Evolutionary conservation across 495 filamentous ascomycete genomes (phyloP), one percentile per base, ranked within the genome.

Genomic region (Daldinia concentrica): DNA sequence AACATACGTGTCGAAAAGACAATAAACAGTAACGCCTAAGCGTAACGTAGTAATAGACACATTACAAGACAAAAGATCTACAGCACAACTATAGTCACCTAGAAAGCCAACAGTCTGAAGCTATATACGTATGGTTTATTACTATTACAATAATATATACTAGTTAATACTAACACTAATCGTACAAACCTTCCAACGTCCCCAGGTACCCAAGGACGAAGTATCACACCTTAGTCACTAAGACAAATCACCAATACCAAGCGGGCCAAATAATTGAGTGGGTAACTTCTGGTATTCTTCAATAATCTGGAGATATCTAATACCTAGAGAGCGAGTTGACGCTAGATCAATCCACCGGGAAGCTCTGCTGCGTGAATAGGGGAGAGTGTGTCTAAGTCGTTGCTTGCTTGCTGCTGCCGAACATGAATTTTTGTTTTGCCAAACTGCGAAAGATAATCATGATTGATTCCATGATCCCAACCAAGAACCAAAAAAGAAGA

Each of bases 231-330:
- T 36, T 55, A 17, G 34, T 36, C 9, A 22, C 2, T 2, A 48
- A 48, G 19, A 12, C 43, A 48, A 48, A 48, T 48, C 43, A 48
- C 43, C 43, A 29, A 2, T 11, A 43, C 36, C 48, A 51, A 55
- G 24, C 36, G 39, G 17, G 11, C 19, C 30, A 60, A 57, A 59
- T 48, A 27, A 24, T 58, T 81, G 79, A 82, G 83, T 83, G 82
- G 83, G 83, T 85, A 84, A 86, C 82, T 81, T 86, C 83, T 86
- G 83, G 83, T 86, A 86, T 86, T 84, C 55, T 76, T 76, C 74
- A 82, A 68, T 77, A 74, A 64, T 75, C 58, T 74, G 72, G 70
- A 78, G 74, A 78, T 80, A 83, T 81, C 79, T 83, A 79, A 83
- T 86, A 86, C 83, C 76, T 83, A 86, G 82, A 86, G 82, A 86